These are phyloP conservation scores for Puccinia coronata DNA, from an alignment of 1,284 basidiomycete species.

Conservation along the genomic window DNA sequence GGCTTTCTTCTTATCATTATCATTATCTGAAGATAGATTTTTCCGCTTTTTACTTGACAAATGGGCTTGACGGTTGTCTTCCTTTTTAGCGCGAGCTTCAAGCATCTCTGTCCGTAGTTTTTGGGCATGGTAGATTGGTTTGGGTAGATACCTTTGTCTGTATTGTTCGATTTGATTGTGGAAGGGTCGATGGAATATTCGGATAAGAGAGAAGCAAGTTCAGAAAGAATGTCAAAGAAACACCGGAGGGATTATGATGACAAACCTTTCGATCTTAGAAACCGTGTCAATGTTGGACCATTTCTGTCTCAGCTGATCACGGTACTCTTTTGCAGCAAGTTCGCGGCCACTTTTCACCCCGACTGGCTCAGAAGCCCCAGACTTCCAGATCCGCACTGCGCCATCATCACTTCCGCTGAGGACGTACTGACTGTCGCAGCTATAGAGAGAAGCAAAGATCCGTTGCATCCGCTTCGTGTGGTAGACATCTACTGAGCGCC, in stretches of 20 bases:
- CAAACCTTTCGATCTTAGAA: slow-evolving; percentile 71
- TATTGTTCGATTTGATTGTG: too few relatives aligned
- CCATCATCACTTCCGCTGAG: slow-evolving; percentile 94
- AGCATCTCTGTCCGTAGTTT: slow-evolving; percentile 91
- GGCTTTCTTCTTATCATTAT: slow-evolving; percentile 7
- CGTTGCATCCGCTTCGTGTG: slow-evolving; percentile 99
- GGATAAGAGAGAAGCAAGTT: not conserved
- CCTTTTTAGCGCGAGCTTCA: slow-evolving; percentile 83
- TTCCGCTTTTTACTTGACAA: slow-evolving; percentile 15
- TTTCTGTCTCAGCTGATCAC: slow-evolving; percentile 79
- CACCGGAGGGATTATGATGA: not conserved
- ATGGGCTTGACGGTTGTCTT: slow-evolving; percentile 74
- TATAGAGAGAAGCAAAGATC: slow-evolving; percentile 67
- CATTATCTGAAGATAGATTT: not conserved
- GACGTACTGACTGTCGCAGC: slow-evolving; percentile 88
- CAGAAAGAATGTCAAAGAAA: not conserved
- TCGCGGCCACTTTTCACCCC: slow-evolving; percentile 90
- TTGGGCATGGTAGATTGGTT: slow-evolving; percentile 80
- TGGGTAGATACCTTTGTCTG: slow-evolving; percentile 77
- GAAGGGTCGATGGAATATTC: not conserved
- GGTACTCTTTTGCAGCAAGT: slow-evolving; percentile 87
- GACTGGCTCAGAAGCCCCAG: slow-evolving; percentile 85
- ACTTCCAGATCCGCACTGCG: slow-evolving; percentile 95
- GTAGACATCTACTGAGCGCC: slow-evolving; percentile 83
- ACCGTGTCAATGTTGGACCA: slow-evolving; percentile 86